Evolutionary conservation across 148 eudicot genomes (phyloP), one percentile per base, ranked within the genome.

Genomic region (Cornus kousa): DNA sequence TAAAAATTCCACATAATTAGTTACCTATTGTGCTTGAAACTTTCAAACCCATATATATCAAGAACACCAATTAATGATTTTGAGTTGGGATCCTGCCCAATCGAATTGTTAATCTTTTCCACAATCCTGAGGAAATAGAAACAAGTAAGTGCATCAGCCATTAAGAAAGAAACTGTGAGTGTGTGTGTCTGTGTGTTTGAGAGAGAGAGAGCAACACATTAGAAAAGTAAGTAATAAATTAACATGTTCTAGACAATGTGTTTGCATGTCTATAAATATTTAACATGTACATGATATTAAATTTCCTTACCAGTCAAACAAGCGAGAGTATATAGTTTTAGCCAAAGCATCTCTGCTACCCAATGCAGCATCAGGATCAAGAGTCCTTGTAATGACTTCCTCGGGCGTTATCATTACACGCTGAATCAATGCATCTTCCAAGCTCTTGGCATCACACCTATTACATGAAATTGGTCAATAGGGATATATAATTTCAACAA

Each of bases 391-490:
- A 80, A 97, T 97, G 40, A 94, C 87, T 91, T 97, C 99, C 87
- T 97, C 99, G 3, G 99, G 99, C 28, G 98, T 97, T 73, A 97
- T 92, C 97, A 97, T 97, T 37, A 91, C 99, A 89, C 98, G 99
- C 83, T 88, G 87, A 71, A 97, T 91, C 70, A 94, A 81, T 37
- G 99, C 99, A 87, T 97, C 93, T 83, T 97, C 99, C 78, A 97
- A 88, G 82, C 89, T 91, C 85, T 88, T 90, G 74, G 88, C 91
- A 84, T 97, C 97, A 85, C 99, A 96, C 87, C 99, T 96, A 78
- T 80, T 73, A 75, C 16, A 67, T 12, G 39, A 78, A 37, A 67
- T 74, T 67, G 65, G 74, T 85, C 33, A 77, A 20, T 35, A 35
- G 60, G n/a, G 24, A 72, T 50, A 32, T 28, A 35, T 66, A 53